A percentile compares a stretch with the other conserved stretches of the same genome.
phyloP scores from a whole-genome alignment of 148 eudicot species.

The Rhododendron mucronatum region DNA sequence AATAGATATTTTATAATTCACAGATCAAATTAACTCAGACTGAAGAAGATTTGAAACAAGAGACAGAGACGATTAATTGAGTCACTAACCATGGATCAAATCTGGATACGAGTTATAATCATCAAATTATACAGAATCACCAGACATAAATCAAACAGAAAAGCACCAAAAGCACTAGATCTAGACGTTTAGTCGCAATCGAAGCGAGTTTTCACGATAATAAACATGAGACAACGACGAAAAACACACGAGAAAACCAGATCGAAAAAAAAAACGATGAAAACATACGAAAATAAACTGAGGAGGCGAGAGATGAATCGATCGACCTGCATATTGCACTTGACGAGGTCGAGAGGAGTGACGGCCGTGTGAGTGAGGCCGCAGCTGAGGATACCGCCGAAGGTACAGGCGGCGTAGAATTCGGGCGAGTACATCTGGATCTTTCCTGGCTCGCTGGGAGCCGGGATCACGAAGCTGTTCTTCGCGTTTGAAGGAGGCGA shows the following conservation, averaged over 20 bases:
- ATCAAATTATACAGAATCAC: not conserved
- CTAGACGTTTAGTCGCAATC: not conserved
- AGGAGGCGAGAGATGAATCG: not conserved
- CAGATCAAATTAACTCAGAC: not conserved
- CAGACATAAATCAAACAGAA: not conserved
- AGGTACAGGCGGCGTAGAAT: not conserved
- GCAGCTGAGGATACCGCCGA: not conserved
- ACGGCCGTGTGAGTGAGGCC: not conserved
- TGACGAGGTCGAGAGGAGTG: slow-evolving; percentile 6
- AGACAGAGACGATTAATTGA: not conserved
- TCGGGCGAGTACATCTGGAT: not conserved
- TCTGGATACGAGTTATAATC: not conserved
- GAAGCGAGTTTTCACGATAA: not conserved
- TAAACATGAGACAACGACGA: not conserved
- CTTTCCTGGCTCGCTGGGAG: slow-evolving; percentile 1
- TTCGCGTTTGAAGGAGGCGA: not conserved
- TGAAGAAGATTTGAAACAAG: not conserved
- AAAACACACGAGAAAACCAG: not conserved
- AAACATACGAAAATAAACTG: not conserved
- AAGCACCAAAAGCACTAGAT: not conserved
- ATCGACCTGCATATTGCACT: slow-evolving; percentile 3
- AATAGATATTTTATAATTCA: not conserved
- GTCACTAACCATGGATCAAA: not conserved
- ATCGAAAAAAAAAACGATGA: not conserved
- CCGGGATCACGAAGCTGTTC: not conserved